These are phyloP conservation scores for Phytophthora ohioensis DNA, from an alignment of 352 stramenopile species.

Conservation along the genomic window DNA sequence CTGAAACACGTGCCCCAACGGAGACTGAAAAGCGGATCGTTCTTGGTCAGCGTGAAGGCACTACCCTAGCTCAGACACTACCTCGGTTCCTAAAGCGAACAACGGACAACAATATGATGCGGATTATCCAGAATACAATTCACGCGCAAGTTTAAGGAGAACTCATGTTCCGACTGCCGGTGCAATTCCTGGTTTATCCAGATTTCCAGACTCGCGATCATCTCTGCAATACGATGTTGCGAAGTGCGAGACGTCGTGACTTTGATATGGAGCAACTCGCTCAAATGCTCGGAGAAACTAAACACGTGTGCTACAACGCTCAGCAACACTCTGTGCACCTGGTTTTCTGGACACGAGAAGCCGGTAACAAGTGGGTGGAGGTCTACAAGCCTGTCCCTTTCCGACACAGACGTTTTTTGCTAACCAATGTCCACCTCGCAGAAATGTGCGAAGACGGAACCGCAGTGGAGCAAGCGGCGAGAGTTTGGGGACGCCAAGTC, in stretches of 20 bases:
- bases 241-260: background rate
- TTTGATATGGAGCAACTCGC: conserved; percentile 3
- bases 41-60: conserved; percentile 4
- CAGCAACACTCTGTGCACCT: conserved; percentile 11
- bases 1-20: background rate
- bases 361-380: background rate
- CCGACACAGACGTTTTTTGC: background rate
- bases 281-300: conserved; percentile 14
- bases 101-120: background rate
- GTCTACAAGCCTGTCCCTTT: conserved; percentile 4
- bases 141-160: conserved; percentile 7
- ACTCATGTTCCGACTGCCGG: background rate
- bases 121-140: conserved; percentile 13
- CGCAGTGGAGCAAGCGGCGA: background rate
- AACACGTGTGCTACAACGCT: conserved; percentile 9
- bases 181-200: conserved; percentile 1
- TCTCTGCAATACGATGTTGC: background rate
- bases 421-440: background rate
- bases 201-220: conserved; percentile 13
- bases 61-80: conserved; percentile 1
- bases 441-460: background rate
- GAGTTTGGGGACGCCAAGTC: conserved; percentile 2
- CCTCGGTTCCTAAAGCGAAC: conserved; percentile 11
- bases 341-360: conserved; percentile 12
- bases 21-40: background rate